Base-by-base conservation (phyloP, 495 filamentous ascomycete genomes). In the Trichoderma virens region DNA sequence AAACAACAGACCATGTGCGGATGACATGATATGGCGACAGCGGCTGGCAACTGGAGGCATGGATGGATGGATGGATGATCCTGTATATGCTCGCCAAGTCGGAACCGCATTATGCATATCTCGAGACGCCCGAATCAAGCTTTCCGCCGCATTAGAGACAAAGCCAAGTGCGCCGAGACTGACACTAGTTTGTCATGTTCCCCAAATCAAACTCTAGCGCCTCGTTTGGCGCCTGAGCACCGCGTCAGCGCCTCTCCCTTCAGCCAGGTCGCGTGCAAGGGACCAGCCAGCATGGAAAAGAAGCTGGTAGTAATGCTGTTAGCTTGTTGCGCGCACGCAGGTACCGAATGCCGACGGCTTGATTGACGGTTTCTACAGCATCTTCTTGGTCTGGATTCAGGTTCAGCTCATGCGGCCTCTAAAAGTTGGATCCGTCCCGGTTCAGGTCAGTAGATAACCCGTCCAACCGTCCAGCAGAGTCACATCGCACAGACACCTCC, bases 131-230 rank as follows among this genome's bases (percentile, higher is more conserved):
- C 20, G 51, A 56, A 45, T 62, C 61, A 62, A 62, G 61, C 61
- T 62, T 62, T 62, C 28, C 38, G 61, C 61, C 38, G 59, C 31
- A 39, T 62, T 62, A 56, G 51, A 30, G 51, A 56, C 13, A 30
- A 56, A 56, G 51, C 51, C 51, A 56, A 56, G 51, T 28, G 13
- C 51, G 51, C 51, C 51, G 51, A 56, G 51, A 28, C 51, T 28
- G 51, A 30, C 25, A 28, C 51, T 56, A 56, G 25, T 30, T 47
- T 51, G 45, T 51, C 16, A n/a, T 51, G 45, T 6, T 28, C 2
- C 9, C 9, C 23, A 27, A 28, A 56, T 28, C 51, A 28, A 28
- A 56, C 51, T 30, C 51, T 56, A 16, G 51, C 51, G 51, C 51
- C 51, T 56, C 51, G 18, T 28, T 30, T 56, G 51, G 51, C 25